Evolutionary conservation across 2,329 filamentous ascomycete species (phyloP).

Genomic region (Diplocarpon mali): DNA sequence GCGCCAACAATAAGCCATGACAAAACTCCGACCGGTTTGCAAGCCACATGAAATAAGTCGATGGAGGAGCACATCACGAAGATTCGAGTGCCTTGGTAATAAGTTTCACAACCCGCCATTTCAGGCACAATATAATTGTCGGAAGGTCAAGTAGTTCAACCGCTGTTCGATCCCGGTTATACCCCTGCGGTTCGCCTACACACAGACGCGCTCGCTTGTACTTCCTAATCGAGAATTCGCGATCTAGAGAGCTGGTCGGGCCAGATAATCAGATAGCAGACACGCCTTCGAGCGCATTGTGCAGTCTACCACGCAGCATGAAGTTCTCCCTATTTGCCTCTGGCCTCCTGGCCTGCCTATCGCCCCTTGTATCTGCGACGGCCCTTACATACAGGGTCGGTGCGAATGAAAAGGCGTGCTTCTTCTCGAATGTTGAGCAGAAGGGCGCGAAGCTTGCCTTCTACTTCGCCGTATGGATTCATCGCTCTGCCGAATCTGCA

Average conservation of each 20-base stretch:
- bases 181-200: background rate
- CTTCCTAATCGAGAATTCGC: slow-evolving; percentile 9
- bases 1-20: background rate
- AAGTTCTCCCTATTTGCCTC: slow-evolving; percentile 49
- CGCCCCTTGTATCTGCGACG: slow-evolving; percentile 67
- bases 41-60: background rate
- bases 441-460: slow-evolving; percentile 86
- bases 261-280: slow-evolving; percentile 10
- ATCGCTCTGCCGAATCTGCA: background rate
- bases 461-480: slow-evolving; percentile 78
- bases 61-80: no score
- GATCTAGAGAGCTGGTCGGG: slow-evolving; percentile 11
- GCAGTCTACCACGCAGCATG: slow-evolving; percentile 38
- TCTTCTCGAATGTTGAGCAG: slow-evolving; percentile 72
- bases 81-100: no score
- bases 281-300: background rate
- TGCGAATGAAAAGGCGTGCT: slow-evolving; percentile 92
- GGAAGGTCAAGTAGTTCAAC: no score
- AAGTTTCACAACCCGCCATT: no score
- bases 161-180: background rate
- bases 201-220: slow-evolving; percentile 1
- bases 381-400: slow-evolving; percentile 87
- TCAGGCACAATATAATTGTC: no score
- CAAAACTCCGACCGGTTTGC: background rate
- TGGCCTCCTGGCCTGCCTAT: slow-evolving; percentile 60